Base-by-base conservation (phyloP, 1,284 basidiomycete species). In the Marasmius sp. region DNA sequence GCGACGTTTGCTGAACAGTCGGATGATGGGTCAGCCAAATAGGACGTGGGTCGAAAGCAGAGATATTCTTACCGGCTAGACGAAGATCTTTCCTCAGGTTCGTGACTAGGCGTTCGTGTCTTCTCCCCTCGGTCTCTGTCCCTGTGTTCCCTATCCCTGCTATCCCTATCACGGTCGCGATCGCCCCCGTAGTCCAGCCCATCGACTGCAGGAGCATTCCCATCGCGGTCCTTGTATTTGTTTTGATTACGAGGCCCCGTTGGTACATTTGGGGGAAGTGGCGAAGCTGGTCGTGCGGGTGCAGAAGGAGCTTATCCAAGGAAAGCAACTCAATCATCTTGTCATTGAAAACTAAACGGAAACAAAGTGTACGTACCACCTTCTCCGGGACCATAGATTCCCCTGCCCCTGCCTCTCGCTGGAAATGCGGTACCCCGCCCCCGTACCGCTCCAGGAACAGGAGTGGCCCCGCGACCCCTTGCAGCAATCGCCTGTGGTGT, bases 211-310 rank as follows among this genome's bases (percentile, higher is more conserved):
- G 88, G 86, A 1, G 88, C 88, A 69, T 90, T 91, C 12, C 85
- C 85, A 69, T 92, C 90, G 41, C 92, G 83, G 72, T 94, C 92
- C 75, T 93, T 93, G 77, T 94, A 93, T 71, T 92, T 92, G 72
- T 92, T 92, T 71, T 91, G 88, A 72, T 92, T 93, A 50, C 92
- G 81, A 10, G 92, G 92, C 1, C 92, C 92, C 0, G 92, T 94
- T 0, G 92, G 92, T 22, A 94, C 91, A 65, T 87, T 87, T 16
- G 92, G 90, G 3, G 92, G 92, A 0, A 93, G 80, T 33, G 91
- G 91, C 0, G 91, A 92, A 4, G 90, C 87, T 16, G 92, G 87
- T 57, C 91, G 83, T 41, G 85, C 84, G 53, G 89, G 87, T n/a
- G 76, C 79, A 63, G 76, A 74, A 12, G 82, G 79, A 45, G 76